Conservation (phyloP, 192 early-diverging fungal genomes). For the Helicostylum pulchrum region DNA sequence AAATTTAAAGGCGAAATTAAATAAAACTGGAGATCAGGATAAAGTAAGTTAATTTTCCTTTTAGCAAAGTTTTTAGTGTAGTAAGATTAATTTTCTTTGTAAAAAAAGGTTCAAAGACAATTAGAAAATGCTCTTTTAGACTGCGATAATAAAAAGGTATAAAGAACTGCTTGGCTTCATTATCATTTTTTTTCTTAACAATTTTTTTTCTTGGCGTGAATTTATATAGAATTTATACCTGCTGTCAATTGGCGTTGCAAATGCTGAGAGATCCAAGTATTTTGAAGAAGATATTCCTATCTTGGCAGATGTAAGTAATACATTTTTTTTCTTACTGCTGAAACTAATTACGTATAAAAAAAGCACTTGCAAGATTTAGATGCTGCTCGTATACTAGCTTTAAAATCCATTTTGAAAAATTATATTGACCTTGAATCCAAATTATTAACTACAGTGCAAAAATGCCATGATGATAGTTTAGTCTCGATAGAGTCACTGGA, state of each 20-base stretch:
- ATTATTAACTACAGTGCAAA: constrained; percentile 31
- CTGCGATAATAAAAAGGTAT: constrained; percentile 63
- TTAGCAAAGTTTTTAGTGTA: neutral
- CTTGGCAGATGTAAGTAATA: constrained; percentile 48
- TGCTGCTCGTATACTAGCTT: constrained; percentile 46
- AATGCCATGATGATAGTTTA: constrained; percentile 32
- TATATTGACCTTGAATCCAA: constrained; percentile 49
- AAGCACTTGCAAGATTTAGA: constrained; percentile 64
- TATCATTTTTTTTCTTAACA: neutral
- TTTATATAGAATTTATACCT: constrained; percentile 62
- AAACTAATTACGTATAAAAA: neutral
- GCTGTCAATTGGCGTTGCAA: constrained; percentile 56
- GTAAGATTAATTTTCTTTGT: neutral
- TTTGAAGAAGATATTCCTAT: constrained; percentile 60
- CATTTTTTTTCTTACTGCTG: neutral
- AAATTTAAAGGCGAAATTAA: constrained; percentile 50
- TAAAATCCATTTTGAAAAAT: constrained; percentile 51
- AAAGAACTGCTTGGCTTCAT: no score
- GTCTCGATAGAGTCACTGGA: constrained; percentile 46
- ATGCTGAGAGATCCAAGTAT: constrained; percentile 61
- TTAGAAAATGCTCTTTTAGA: constrained; percentile 60
- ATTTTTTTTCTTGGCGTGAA: constrained; percentile 7
- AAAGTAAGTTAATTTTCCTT: constrained; percentile 33
- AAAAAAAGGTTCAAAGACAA: constrained; percentile 34
- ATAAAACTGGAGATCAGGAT: constrained; percentile 55